Conservation (phyloP, 768 basidiomycete species). For the Leucocoprinus birnbaumii region DNA sequence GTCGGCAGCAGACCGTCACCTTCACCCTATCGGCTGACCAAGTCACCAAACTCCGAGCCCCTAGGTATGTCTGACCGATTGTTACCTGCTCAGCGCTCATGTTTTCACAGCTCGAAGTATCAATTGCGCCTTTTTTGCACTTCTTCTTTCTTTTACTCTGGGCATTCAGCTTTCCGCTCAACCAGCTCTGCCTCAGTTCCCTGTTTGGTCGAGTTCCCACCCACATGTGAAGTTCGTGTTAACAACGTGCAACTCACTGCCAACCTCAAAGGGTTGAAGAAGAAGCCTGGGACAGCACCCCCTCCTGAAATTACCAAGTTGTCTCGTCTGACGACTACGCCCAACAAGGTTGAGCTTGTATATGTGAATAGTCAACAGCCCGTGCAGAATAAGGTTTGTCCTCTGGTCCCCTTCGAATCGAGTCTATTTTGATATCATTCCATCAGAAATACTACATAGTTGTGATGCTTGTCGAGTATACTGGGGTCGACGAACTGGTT, state of each 20-base stretch:
- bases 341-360: conserved; percentile 81
- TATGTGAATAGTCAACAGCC: conserved; percentile 89
- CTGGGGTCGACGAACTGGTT: conserved; percentile 67
- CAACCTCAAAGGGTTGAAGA: conserved; percentile 89
- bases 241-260: conserved; percentile 67
- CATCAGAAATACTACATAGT: conserved; percentile 81
- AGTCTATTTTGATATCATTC: background rate
- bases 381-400: conserved; percentile 62
- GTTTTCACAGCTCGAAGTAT: conserved; percentile 51
- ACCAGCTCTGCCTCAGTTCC: conserved; percentile 36
- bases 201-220: conserved; percentile 88
- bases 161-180: conserved; percentile 47
- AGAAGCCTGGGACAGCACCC: conserved; percentile 93
- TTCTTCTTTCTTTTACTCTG: conserved; percentile 69
- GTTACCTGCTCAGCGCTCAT: conserved; percentile 3
- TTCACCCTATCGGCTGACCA: conserved; percentile 73
- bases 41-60: conserved; percentile 50
- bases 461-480: conserved; percentile 82
- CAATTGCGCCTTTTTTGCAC: conserved; percentile 90
- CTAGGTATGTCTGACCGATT: conserved; percentile 41
- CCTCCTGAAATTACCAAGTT: conserved; percentile 66
- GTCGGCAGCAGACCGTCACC: conserved; percentile 55
- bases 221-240: conserved; percentile 87
- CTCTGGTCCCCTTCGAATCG: conserved; percentile 3
- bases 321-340: conserved; percentile 34